Base-by-base conservation (phyloP, 805 yeast species). In the Candida lessepsii region DNA sequence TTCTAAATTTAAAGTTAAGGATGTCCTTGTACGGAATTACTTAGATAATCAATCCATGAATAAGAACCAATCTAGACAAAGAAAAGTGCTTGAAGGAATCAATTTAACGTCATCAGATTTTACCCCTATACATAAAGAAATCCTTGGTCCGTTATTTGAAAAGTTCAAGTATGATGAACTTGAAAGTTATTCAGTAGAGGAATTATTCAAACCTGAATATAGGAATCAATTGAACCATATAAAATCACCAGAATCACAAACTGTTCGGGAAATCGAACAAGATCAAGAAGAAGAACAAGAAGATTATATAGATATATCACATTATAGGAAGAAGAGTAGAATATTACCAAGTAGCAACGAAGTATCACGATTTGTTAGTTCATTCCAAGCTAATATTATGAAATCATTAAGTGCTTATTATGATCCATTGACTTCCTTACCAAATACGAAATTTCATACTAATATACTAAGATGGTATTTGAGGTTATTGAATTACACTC, bases 391-490 rank as follows among this genome's bases (percentile, higher is more conserved):
- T 8, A 49, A 48, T n/a, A 35, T 62, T 13, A 40, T 58, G 25
- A 49, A 57, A 17, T 38, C 47, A 10, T 50, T 63, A 24, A 63
- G 61, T n/a, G 49, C 67, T 1, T 49, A 49, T 34, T 59, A 45
- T 31, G 25, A 33, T 15, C 68, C 68, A 3, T 41, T 42, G 11
- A 27, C 11, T 10, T 11, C 8, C 3, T 5, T 44, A 2, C 50
- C 47, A 5, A 7, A 4, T 9, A 41, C 35, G 4, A 11, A 16
- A 15, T 13, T 29, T n/a, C 29, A 38, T 16, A 16, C 31, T 19
- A 55, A 58, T 30, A 51, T 63, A 10, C 55, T 53, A 44, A 45
- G 47, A 31, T 66, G 69, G 69, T 64, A 54, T 42, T 44, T 41
- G 19, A 46, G 57, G 28, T 52, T 64, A 13, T 42, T 67, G 13